These are phyloP conservation scores for Thinopyrum elongatum DNA, from an alignment of 176 grass and related monocot genomes.

Conservation along the genomic window DNA sequence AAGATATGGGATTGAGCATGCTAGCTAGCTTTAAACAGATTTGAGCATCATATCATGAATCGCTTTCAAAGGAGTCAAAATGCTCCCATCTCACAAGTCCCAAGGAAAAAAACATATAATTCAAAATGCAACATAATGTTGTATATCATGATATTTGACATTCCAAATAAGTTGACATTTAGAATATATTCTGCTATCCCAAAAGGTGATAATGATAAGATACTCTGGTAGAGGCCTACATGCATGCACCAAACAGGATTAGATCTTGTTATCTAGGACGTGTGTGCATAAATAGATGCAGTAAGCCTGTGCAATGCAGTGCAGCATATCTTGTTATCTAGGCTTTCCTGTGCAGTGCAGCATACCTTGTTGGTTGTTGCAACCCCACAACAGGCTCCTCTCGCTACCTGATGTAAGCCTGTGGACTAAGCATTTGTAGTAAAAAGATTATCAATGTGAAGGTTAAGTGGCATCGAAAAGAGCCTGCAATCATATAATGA, in stretches of 20 bases:
- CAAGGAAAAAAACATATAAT: not conserved
- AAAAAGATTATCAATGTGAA: too few relatives aligned
- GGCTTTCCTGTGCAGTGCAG: too few relatives aligned
- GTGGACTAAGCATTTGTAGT: too few relatives aligned
- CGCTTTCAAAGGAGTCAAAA: not conserved
- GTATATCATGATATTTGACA: not conserved
- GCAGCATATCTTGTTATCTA: too few relatives aligned
- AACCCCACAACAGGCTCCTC: too few relatives aligned
- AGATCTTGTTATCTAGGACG: not conserved
- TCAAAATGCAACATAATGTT: not conserved
- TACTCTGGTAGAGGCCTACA: not conserved
- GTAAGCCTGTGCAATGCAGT: too few relatives aligned
- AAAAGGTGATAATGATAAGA: not conserved
- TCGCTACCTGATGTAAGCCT: too few relatives aligned
- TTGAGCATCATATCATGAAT: not conserved
- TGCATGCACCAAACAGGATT: not conserved
- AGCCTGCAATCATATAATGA: too few relatives aligned
- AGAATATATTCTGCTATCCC: not conserved
- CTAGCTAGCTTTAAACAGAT: not conserved
- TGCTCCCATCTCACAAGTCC: not conserved
- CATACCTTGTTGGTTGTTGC: too few relatives aligned
- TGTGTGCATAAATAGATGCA: not conserved
- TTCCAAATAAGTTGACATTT: not conserved
- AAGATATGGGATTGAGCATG: not conserved
- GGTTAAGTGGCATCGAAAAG: too few relatives aligned